phyloP scores from a whole-genome alignment of 2,329 filamentous ascomycete genomes.

The Dactylellina sp. region DNA sequence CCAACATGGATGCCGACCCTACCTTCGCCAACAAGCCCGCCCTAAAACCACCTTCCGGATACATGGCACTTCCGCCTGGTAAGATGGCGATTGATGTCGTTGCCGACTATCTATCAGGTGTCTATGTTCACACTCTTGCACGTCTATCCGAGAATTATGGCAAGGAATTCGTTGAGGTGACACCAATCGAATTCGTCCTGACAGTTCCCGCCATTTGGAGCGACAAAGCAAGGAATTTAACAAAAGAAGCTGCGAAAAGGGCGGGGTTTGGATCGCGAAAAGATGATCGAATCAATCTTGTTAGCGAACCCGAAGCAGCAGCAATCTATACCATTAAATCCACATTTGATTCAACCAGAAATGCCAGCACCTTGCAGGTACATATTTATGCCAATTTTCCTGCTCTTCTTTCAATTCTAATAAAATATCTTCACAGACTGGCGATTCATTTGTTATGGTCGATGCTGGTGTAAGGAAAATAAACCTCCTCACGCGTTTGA shows the following conservation, averaged over 20 bases:
- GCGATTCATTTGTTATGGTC: constrained; percentile 68
- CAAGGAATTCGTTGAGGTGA: constrained; percentile 64
- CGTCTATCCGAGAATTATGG: constrained; percentile 66
- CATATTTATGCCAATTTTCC: neutral
- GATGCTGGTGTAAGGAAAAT: constrained; percentile 70
- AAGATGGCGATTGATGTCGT: constrained; percentile 62
- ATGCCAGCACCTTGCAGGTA: constrained; percentile 33
- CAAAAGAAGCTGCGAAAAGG: constrained; percentile 64
- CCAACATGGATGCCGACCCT: constrained; percentile 55
- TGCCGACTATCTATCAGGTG: constrained; percentile 67
- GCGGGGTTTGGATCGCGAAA: constrained; percentile 59
- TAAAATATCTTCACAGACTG: constrained; percentile 62
- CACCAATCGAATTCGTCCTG: constrained; percentile 69
- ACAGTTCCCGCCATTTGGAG: constrained; percentile 73
- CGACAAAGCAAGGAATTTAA: constrained; percentile 69
- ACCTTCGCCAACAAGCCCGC: constrained; percentile 49
- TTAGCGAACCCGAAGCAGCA: constrained; percentile 61
- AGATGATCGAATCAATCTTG: constrained; percentile 58
- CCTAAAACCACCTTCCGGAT: constrained; percentile 47
- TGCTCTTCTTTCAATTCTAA: constrained; percentile 12
- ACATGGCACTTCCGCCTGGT: constrained; percentile 57
- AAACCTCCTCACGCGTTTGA: constrained; percentile 54
- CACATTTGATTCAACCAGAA: constrained; percentile 43
- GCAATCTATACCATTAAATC: constrained; percentile 61
- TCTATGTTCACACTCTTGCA: constrained; percentile 67